Conservation (phyloP, 106 monocot species). For the Dioscorea alata region DNA sequence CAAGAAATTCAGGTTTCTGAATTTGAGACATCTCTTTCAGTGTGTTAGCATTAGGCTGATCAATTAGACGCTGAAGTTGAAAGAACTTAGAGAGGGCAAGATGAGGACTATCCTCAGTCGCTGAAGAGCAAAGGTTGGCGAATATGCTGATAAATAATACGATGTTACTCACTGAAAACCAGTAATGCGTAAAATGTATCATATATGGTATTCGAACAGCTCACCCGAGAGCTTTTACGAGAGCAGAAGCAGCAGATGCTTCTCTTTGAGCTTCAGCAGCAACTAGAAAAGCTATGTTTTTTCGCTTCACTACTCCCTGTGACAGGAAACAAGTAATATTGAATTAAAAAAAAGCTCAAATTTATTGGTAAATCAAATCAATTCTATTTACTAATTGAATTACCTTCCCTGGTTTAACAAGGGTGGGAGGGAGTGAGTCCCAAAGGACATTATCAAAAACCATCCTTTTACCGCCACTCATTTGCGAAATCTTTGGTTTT, state of each 20-base stretch:
- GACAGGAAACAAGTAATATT: not conserved
- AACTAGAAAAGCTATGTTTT: conserved; percentile 60
- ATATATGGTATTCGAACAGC: conserved; percentile 3
- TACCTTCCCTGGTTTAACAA: conserved; percentile 79
- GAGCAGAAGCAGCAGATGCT: conserved; percentile 56
- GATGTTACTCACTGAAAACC: too few species aligned
- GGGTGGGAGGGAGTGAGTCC: conserved; percentile 68
- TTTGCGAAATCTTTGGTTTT: conserved; percentile 15
- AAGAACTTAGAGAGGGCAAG: conserved; percentile 73
- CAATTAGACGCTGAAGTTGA: conserved; percentile 48
- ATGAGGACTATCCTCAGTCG: conserved; percentile 39
- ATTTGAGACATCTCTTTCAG: conserved; percentile 15
- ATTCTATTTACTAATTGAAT: not conserved
- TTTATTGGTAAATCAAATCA: not conserved
- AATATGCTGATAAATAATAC: conserved; percentile 45
- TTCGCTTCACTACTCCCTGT: conserved; percentile 63
- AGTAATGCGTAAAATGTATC: not conserved
- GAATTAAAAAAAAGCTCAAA: not conserved
- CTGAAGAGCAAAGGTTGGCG: conserved; percentile 49
- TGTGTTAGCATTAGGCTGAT: conserved; percentile 24
- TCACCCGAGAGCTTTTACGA: conserved; percentile 76
- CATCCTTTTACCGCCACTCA: conserved; percentile 32
- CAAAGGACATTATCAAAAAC: conserved; percentile 38
- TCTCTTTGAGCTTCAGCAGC: conserved; percentile 87
- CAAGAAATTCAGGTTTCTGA: conserved; percentile 2